Evolutionary conservation across 768 basidiomycete genomes (phyloP), one percentile per base, ranked within the genome.

Genomic region (Cubamyces sp.): DNA sequence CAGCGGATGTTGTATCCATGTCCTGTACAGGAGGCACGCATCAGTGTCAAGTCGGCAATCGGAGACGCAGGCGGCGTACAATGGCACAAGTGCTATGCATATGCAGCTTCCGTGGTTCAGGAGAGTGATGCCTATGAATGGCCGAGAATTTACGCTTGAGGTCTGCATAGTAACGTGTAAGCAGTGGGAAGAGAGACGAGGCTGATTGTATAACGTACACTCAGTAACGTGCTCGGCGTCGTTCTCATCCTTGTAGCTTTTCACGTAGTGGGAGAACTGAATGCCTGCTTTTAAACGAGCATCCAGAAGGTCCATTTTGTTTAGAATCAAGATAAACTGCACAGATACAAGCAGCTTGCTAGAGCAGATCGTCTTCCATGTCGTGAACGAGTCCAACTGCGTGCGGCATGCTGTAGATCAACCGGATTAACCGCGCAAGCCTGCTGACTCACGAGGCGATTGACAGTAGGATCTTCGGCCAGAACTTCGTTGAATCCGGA

Each of bases 401-500:
- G 19, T 11, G 11, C 21, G 18, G 9, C 34, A 18, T 56, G 19
- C 45, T 54, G 23, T 11, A 19, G 39, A 9, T 5, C 26, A 56
- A 28, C 16, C 52, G 55, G 49, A 34, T 60, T 64, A 39, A 34
- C 4, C 43, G 37, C 7, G 6, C 30, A 18, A 47, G 26, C 54
- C 15, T 26, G 21, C 19, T 1, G 71, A 34, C 78, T 21, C 63
- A 87, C 86, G 71, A 90, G 74, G 52, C 87, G 81, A 66, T 89
- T 89, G 3, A 86, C 76, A 23, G 66, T 77, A 30, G 76, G 75
- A 68, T 87, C 86, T 69, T 88, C 87, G 3, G 79, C 77, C 5
- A 88, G 77, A n/a, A 78, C 77, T 72, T 87, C 83, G 69, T 87
- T 83, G 71, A 88, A 90, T 3, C 82, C 84, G 57, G 77, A 86